A percentile compares a stretch with the other conserved stretches of the same genome.
These are phyloP conservation scores for Phytophthora uliginosa DNA, from an alignment of 352 stramenopile genomes.

Conservation along the genomic window DNA sequence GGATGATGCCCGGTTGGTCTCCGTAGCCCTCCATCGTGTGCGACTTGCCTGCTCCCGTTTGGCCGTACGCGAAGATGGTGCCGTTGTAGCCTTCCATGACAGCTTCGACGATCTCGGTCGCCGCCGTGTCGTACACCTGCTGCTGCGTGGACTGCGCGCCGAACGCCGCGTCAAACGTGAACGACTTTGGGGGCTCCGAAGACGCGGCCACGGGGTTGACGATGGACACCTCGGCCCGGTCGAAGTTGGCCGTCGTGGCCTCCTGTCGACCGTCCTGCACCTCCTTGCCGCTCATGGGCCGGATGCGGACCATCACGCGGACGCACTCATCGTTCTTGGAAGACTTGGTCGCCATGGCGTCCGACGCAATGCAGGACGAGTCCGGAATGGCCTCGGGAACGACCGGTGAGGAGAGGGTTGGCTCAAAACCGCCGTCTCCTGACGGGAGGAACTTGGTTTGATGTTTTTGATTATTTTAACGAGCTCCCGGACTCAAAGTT, in stretches of 20 bases:
- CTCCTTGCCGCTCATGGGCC: constrained; percentile 96
- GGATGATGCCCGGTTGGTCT: constrained; percentile 90
- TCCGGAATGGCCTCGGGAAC: neutral
- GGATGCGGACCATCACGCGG: constrained; percentile 97
- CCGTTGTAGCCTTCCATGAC: constrained; percentile 95
- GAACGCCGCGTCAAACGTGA: constrained; percentile 98
- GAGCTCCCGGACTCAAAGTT: constrained; percentile 19
- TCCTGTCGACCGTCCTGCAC: constrained; percentile 92
- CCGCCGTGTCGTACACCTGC: constrained; percentile 94
- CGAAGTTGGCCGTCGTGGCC: constrained; percentile 90
- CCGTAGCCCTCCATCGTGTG: constrained; percentile 90
- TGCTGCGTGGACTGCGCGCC: constrained; percentile 94
- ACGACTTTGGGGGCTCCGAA: constrained; percentile 93
- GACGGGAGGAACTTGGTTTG: neutral
- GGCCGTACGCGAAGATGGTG: constrained; percentile 94
- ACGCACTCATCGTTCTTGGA: constrained; percentile 94
- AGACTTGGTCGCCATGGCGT: constrained; percentile 47
- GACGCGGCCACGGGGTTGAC: constrained; percentile 79
- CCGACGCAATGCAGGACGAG: neutral
- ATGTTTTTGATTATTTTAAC: constrained; percentile 25
- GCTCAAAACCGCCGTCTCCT: constrained; percentile 22
- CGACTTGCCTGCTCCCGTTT: constrained; percentile 92
- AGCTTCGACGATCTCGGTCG: constrained; percentile 92
- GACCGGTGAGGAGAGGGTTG: neutral
- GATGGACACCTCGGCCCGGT: constrained; percentile 92